Evolutionary conservation across 345 rosid genomes (phyloP).

Genomic region (Laguncularia racemosa): DNA sequence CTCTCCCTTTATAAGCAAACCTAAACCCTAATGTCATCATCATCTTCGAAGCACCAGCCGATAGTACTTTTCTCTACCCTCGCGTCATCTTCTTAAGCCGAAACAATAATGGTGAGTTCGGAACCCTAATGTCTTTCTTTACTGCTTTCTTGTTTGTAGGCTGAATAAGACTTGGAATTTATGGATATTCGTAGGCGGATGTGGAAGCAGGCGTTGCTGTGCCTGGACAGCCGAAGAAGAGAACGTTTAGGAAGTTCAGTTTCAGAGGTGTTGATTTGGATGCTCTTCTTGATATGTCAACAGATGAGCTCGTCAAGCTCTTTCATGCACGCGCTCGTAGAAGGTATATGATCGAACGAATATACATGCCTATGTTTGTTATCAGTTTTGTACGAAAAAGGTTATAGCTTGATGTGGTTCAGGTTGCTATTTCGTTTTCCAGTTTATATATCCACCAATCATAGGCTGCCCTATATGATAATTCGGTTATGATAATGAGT

Average conservation of each 20-base stretch:
- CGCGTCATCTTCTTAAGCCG: no score
- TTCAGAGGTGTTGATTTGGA: slow-evolving; percentile 45
- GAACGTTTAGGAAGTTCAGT: slow-evolving; percentile 46
- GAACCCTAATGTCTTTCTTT: background rate
- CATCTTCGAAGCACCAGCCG: no score
- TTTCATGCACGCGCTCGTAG: slow-evolving; percentile 16
- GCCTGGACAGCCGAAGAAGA: slow-evolving; percentile 37
- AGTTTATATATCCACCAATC: background rate
- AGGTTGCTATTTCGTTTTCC: no score
- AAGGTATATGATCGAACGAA: slow-evolving; percentile 4
- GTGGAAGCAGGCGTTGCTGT: slow-evolving; percentile 8
- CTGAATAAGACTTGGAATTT: no score
- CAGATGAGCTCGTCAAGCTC: slow-evolving; percentile 20
- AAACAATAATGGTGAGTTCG: no score
- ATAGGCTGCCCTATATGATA: no score
- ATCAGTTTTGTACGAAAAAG: background rate
- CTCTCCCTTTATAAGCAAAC: no score
- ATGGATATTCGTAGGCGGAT: slow-evolving; percentile 10
- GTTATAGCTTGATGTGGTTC: background rate
- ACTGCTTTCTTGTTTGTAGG: background rate
- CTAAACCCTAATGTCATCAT: no score
- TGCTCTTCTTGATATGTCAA: slow-evolving; percentile 40
- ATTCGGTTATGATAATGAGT: no score
- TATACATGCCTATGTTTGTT: background rate
- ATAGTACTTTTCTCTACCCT: no score